Evolutionary conservation across 345 rosid genomes (phyloP).

Genomic region (Heritiera fomes): DNA sequence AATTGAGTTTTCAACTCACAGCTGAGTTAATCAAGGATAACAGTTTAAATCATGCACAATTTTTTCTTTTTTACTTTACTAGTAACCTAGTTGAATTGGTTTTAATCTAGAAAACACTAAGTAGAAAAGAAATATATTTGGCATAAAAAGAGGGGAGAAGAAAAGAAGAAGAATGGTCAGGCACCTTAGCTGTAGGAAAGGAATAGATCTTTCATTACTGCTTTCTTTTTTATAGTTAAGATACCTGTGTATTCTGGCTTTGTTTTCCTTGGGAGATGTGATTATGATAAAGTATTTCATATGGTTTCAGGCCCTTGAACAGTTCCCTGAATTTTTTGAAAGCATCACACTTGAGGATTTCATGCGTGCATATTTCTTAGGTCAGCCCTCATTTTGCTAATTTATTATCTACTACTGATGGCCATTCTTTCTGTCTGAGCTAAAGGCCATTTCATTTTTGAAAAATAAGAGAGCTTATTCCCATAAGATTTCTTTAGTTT

Average conservation of each 20-base stretch:
- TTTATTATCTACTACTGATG: not conserved
- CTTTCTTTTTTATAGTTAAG: not conserved
- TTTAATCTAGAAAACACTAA: not conserved
- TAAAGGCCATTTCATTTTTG: not conserved
- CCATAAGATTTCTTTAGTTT: conserved; percentile 2
- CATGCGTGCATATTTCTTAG: conserved; percentile 70
- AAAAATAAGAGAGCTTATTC: not conserved
- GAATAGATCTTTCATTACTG: not conserved
- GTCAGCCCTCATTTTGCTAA: conserved; percentile 41
- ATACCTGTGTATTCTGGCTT: not conserved
- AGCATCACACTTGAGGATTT: conserved; percentile 53
- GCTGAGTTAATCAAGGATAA: conserved; percentile 1
- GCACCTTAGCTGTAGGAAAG: not conserved
- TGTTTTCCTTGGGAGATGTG: conserved; percentile 14
- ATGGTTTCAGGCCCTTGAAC: conserved; percentile 50
- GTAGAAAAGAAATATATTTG: not conserved
- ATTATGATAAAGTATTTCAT: not conserved
- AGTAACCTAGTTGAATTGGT: not conserved
- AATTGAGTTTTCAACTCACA: not conserved
- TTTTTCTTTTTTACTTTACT: not conserved
- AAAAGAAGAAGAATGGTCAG: not conserved
- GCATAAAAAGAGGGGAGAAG: not conserved
- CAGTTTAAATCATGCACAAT: not conserved
- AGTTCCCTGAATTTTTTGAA: conserved; percentile 34
- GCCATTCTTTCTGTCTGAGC: conserved; percentile 6